Base-by-base conservation (phyloP, 345 rosid species). In the Populus nigra region DNA sequence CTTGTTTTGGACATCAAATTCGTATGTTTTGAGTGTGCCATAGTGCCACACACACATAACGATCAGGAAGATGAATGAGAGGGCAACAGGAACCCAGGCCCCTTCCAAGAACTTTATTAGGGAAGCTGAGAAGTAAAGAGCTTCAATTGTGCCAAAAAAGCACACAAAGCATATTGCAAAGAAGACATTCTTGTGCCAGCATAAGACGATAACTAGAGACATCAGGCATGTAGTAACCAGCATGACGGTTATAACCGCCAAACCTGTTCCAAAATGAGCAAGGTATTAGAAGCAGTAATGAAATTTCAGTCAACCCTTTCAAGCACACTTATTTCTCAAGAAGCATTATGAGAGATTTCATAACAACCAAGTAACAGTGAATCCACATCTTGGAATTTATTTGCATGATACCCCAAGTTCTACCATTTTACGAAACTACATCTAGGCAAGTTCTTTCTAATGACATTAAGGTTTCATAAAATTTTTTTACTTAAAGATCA, bases 191-290 rank as follows among this genome's bases (percentile, higher is more conserved):
- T 91, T 90, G 79, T 91, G 91, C 99, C 99, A 96, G 85, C 98
- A 94, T 35, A 96, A 82, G 71, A 96, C 95, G 0, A 96, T 93
- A 38, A 96, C 98, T 68, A 94, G 82, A 71, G 99, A 94, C 99
- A 96, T 96, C 25, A 96, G 81, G 80, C 98, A 94, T 41, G 99
- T 96, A 9, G 99, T 96, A 29, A 96, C 99, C 79, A 96, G 84
- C 99, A 96, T 96, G 61, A 96, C 99, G 1, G 98, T 96, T 82
- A 96, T 96, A 79, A 96, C 97, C 20, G 99, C 99, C 93, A 96
- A 88, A 76, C 99, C 99, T 93, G 88, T 78, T 63, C 71, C 77
- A n/a, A 29, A 73, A 74, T 38, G 36, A 45, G 75, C 68, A 55
- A 38, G 22, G 49, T 68, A 41, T 65, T 62, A 76, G n/a, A 18